Evolutionary conservation across 306 rosid genomes (phyloP).

Genomic region (Sophora flavescens): DNA sequence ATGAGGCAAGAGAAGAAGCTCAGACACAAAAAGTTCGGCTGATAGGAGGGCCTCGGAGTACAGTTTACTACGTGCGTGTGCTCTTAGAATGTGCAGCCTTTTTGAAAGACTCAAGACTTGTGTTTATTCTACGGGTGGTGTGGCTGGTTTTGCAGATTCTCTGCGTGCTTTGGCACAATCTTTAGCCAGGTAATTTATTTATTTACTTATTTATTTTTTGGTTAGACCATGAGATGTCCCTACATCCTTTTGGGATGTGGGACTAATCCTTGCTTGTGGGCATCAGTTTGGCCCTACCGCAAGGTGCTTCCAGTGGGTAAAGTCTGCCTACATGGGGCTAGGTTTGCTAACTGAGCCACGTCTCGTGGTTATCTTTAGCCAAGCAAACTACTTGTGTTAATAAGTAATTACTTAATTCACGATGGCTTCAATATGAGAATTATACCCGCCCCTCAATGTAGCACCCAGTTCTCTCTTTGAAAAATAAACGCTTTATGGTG

Average conservation of each 20-base stretch:
- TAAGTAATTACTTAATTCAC: too few species aligned
- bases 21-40: slow-evolving; percentile 98
- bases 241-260: neutral
- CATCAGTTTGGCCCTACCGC: neutral
- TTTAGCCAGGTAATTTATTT: slow-evolving; percentile 70
- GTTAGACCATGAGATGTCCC: neutral
- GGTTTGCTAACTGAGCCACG: neutral
- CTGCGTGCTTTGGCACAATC: slow-evolving; percentile 78
- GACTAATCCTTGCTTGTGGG: neutral
- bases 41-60: slow-evolving; percentile 94
- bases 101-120: slow-evolving; percentile 82
- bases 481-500: neutral
- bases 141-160: slow-evolving; percentile 76
- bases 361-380: slow-evolving; percentile 53
- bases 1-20: slow-evolving; percentile 99
- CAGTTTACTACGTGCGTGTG: slow-evolving; percentile 75
- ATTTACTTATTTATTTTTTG: neutral
- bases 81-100: slow-evolving; percentile 79
- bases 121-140: slow-evolving; percentile 76
- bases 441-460: too few species aligned
- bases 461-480: neutral
- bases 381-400: slow-evolving; percentile 31
- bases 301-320: neutral
- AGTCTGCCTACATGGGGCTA: neutral
- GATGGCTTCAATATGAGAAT: too few species aligned